A percentile compares a stretch with the other conserved stretches of the same genome.
Conservation (phyloP, 768 basidiomycete genomes). For the Hypholoma fasciculare region DNA sequence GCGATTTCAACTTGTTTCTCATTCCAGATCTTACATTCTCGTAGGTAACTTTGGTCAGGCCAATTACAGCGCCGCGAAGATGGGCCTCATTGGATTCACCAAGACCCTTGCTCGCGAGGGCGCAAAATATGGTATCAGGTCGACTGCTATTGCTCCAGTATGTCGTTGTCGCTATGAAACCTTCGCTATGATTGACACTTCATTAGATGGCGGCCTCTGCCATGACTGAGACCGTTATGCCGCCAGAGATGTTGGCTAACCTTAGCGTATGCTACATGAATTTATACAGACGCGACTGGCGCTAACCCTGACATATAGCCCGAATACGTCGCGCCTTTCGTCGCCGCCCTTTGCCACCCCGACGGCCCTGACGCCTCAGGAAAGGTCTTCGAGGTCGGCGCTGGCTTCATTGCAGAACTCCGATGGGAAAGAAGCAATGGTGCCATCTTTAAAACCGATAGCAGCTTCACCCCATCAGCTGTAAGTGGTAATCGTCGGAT, state of each 20-base stretch:
- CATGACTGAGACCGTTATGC: slow-evolving; percentile 96
- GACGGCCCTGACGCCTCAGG: slow-evolving; percentile 80
- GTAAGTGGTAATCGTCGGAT: slow-evolving; percentile 37
- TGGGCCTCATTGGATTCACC: slow-evolving; percentile 91
- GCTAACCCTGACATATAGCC: slow-evolving; percentile 54
- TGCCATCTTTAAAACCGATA: slow-evolving; percentile 85
- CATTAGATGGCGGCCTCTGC: slow-evolving; percentile 87
- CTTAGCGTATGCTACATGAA: slow-evolving; percentile 54
- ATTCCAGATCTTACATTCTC: not conserved
- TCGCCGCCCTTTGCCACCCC: slow-evolving; percentile 84
- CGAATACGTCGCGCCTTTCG: slow-evolving; percentile 90
- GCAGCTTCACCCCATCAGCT: slow-evolving; percentile 91
- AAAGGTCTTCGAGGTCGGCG: slow-evolving; percentile 89
- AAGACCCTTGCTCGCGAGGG: slow-evolving; percentile 94
- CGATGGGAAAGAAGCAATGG: slow-evolving; percentile 94
- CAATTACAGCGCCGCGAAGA: slow-evolving; percentile 98
- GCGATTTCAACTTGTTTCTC: slow-evolving; percentile 16
- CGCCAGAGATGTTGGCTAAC: slow-evolving; percentile 90
- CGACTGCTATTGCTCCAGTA: slow-evolving; percentile 89
- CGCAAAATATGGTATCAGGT: slow-evolving; percentile 85
- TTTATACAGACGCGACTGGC: not conserved
- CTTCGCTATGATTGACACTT: not conserved
- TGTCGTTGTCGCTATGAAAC: slow-evolving; percentile 21
- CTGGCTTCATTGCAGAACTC: slow-evolving; percentile 88
- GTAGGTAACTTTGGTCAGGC: slow-evolving; percentile 94